Conservation (phyloP, 2,329 filamentous ascomycete species). For the Scedosporium boydii region DNA sequence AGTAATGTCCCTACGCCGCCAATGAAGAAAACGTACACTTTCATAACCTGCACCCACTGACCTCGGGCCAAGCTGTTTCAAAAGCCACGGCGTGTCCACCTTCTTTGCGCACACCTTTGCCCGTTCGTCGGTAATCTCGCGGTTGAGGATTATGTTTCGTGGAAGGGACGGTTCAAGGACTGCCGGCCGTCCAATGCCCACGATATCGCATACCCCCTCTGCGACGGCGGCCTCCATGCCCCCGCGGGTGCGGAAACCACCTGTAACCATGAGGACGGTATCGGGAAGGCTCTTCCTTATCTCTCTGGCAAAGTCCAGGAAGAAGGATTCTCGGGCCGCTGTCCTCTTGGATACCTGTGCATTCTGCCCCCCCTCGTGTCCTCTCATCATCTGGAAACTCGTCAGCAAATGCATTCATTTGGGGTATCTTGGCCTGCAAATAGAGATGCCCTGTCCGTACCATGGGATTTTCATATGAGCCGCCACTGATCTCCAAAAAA, state of each 20-base stretch:
- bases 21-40: conserved; percentile 11
- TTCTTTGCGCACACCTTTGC: conserved; percentile 20
- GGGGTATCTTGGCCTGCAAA: background rate
- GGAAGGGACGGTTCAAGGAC: conserved; percentile 27
- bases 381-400: background rate
- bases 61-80: conserved; percentile 12
- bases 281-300: conserved; percentile 34
- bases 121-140: conserved; percentile 21
- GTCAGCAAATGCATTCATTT: background rate
- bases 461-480: conserved; percentile 44
- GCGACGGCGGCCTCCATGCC: conserved; percentile 31
- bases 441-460: conserved; percentile 19
- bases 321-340: conserved; percentile 53
- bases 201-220: conserved; percentile 28
- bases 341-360: conserved; percentile 24
- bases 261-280: conserved; percentile 47
- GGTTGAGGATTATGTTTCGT: conserved; percentile 23
- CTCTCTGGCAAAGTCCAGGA: conserved; percentile 53
- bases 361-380: background rate
- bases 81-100: conserved; percentile 14
- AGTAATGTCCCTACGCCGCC: too few relatives aligned
- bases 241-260: conserved; percentile 45
- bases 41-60: conserved; percentile 13
- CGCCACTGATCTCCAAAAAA: conserved; percentile 60
- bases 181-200: conserved; percentile 30